A percentile compares a stretch with the other conserved stretches of the same genome.
Evolutionary conservation across 768 basidiomycete species (phyloP).

Genomic region (Strobilomyces confusus): DNA sequence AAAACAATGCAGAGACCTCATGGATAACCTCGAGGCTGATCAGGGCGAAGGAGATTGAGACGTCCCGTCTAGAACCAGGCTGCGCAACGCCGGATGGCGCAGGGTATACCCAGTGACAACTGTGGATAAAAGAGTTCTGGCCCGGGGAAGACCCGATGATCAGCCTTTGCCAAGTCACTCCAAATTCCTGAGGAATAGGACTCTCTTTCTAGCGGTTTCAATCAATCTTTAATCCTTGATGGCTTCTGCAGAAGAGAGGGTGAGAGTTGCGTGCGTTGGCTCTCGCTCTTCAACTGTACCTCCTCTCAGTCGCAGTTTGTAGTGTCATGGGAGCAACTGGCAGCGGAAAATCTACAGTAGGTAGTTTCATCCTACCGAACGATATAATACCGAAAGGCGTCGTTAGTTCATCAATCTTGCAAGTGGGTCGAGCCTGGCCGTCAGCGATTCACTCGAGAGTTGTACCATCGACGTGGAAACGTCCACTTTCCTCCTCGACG

Average conservation of each 20-base stretch:
- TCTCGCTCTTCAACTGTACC: neutral
- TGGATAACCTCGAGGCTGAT: constrained; percentile 13
- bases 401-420: constrained; percentile 20
- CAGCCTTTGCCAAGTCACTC: neutral
- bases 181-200: neutral
- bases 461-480: constrained; percentile 28
- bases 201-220: neutral
- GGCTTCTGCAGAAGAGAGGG: constrained; percentile 6
- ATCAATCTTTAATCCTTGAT: neutral
- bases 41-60: neutral
- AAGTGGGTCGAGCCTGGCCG: constrained; percentile 16
- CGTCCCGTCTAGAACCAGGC: neutral
- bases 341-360: constrained; percentile 23
- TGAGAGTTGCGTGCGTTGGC: constrained; percentile 20
- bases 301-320: constrained; percentile 5
- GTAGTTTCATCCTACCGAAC: neutral
- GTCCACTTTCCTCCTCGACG: constrained; percentile 41
- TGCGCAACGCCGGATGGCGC: neutral
- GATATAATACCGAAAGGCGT: neutral
- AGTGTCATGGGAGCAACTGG: constrained; percentile 25
- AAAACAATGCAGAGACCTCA: constrained; percentile 5
- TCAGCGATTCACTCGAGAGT: constrained; percentile 26
- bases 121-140: constrained; percentile 2
- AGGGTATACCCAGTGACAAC: neutral
- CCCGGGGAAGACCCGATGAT: neutral